phyloP scores from a whole-genome alignment of 495 filamentous ascomycete species.

The Bombardia bombarda region DNA sequence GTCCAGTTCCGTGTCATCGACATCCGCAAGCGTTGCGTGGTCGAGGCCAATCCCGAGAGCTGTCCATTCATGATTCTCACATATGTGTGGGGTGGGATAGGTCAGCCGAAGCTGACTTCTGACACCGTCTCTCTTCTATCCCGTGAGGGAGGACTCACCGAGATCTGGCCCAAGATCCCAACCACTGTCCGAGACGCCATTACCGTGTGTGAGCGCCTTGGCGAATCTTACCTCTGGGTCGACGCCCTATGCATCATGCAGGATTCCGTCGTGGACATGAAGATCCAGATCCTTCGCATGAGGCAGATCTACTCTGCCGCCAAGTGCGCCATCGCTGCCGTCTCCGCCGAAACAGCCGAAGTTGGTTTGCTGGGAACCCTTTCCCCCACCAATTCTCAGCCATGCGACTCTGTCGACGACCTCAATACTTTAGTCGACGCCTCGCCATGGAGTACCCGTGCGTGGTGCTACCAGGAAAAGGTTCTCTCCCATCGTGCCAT shows the following conservation, averaged over 20 bases:
- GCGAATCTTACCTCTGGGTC: not conserved
- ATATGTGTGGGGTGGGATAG: not conserved
- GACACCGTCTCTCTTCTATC: not conserved
- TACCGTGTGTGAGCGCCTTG: not conserved
- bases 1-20: not conserved
- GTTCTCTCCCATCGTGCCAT: not conserved
- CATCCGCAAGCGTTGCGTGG: not conserved
- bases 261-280: not conserved
- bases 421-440: not conserved
- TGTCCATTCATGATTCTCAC: not conserved
- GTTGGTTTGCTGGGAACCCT: not conserved
- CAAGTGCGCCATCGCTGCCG: not conserved
- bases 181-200: not conserved
- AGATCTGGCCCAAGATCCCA: not conserved
- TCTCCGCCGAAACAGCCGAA: not conserved
- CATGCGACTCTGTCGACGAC: not conserved
- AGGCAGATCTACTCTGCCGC: not conserved
- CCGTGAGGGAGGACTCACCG: not conserved
- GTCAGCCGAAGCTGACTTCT: not conserved
- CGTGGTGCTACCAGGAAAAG: not conserved
- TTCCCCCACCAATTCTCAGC: not conserved
- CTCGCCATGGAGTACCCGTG: not conserved
- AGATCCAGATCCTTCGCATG: not conserved
- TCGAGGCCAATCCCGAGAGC: not conserved
- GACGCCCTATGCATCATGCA: not conserved